Conservation (phyloP, 2,329 filamentous ascomycete species). For the Pseudogymnoascus sp. region DNA sequence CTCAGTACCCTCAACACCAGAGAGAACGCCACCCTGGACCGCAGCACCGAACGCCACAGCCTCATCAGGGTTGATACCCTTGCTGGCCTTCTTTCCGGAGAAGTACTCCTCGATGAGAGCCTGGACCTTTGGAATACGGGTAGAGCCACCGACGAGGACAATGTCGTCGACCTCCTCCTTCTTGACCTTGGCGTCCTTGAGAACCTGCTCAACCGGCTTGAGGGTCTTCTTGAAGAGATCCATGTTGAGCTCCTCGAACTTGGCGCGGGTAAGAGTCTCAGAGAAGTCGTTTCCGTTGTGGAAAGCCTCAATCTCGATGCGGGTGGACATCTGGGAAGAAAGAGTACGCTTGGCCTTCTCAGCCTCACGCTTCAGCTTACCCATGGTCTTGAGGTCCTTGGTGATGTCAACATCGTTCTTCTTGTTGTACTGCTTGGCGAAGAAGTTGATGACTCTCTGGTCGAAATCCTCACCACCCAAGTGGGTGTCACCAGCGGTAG, state of each 20-base stretch:
- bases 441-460: slow-evolving; percentile 92
- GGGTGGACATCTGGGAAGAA: slow-evolving; percentile 85
- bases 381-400: slow-evolving; percentile 96
- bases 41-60: slow-evolving; percentile 96
- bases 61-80: slow-evolving; percentile 99
- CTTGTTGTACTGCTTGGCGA: slow-evolving; percentile 98
- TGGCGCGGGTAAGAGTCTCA: slow-evolving; percentile 94
- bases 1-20: slow-evolving; percentile 74
- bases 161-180: slow-evolving; percentile 94
- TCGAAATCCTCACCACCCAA: slow-evolving; percentile 98
- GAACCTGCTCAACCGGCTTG: slow-evolving; percentile 96
- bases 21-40: slow-evolving; percentile 91
- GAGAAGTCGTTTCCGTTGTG: slow-evolving; percentile 96
- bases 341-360: slow-evolving; percentile 99
- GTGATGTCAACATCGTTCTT: slow-evolving; percentile 86
- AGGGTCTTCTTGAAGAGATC: slow-evolving; percentile 99
- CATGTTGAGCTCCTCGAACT: slow-evolving; percentile 98
- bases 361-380: slow-evolving; percentile 98
- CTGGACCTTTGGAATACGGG: slow-evolving; percentile 98
- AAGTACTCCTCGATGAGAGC: slow-evolving; percentile 93
- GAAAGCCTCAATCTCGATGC: slow-evolving; percentile 96
- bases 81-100: slow-evolving; percentile 89
- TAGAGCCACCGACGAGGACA: slow-evolving; percentile 95
- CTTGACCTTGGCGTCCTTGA: slow-evolving; percentile 96
- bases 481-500: slow-evolving; percentile 93